Evolutionary conservation across 2,329 filamentous ascomycete species (phyloP).

Genomic region (Penicillium sp.): DNA sequence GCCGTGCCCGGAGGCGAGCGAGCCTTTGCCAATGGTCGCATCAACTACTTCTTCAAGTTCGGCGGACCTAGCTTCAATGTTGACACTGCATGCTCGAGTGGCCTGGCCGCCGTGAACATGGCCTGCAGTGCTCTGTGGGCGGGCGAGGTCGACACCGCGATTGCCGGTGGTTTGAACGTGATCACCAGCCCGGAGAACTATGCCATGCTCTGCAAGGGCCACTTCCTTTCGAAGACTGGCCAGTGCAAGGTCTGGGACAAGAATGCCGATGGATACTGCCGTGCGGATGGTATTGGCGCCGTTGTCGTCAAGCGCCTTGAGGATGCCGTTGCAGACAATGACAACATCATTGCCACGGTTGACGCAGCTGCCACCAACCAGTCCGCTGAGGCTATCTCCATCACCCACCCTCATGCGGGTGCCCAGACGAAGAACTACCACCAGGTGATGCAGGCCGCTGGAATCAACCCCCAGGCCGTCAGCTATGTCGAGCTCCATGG

Average conservation of each 20-base stretch:
- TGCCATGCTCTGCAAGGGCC: constrained; percentile 62
- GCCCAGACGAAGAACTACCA: constrained; percentile 39
- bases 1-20: constrained; percentile 62
- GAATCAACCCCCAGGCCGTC: constrained; percentile 37
- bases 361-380: constrained; percentile 46
- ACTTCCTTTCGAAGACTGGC: constrained; percentile 36
- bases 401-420: constrained; percentile 44
- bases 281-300: constrained; percentile 50
- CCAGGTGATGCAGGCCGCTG: constrained; percentile 38
- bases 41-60: constrained; percentile 76
- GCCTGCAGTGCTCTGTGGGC: constrained; percentile 69
- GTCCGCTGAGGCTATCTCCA: constrained; percentile 47
- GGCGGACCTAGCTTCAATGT: constrained; percentile 67
- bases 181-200: constrained; percentile 78
- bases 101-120: constrained; percentile 64
- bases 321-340: constrained; percentile 52
- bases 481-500: constrained; percentile 44
- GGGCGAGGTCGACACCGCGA: constrained; percentile 73
- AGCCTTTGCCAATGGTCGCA: constrained; percentile 60
- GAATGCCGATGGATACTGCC: constrained; percentile 54
- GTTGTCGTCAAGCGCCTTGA: constrained; percentile 53
- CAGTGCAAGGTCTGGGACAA: constrained; percentile 52
- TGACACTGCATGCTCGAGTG: constrained; percentile 67
- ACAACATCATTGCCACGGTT: constrained; percentile 43
- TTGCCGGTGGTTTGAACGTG: constrained; percentile 71